phyloP scores from a whole-genome alignment of 148 eudicot genomes.

The Drosera capensis region DNA sequence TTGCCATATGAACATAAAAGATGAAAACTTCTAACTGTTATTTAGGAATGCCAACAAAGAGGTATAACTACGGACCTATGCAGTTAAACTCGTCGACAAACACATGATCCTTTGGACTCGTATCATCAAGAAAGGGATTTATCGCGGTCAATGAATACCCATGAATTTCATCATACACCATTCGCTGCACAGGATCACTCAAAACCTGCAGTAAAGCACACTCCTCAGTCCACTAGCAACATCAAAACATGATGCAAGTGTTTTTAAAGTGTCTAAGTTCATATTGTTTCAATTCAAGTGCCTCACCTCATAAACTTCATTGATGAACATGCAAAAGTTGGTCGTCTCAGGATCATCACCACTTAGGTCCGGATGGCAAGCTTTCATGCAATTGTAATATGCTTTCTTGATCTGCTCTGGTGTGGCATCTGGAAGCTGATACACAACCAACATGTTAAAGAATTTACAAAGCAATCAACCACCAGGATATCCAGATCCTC shows the following conservation, averaged over 20 bases:
- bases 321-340: constrained; percentile 93
- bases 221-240: not conserved
- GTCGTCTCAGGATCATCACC: constrained; percentile 78
- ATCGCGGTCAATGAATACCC: constrained; percentile 84
- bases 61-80: constrained; percentile 45
- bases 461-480: constrained; percentile 1
- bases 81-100: constrained; percentile 99
- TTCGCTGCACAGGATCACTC: constrained; percentile 92
- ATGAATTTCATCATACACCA: constrained; percentile 88
- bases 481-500: too few species aligned
- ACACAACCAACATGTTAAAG: not conserved
- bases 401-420: constrained; percentile 89
- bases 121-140: constrained; percentile 80
- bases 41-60: too few species aligned
- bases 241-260: not conserved
- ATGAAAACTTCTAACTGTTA: too few species aligned
- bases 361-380: constrained; percentile 97
- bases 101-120: constrained; percentile 68
- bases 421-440: constrained; percentile 61
- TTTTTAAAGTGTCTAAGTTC: not conserved
- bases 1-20: not conserved
- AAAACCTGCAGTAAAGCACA: constrained; percentile 40
- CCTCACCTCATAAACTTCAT: constrained; percentile 77
- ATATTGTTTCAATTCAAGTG: not conserved
- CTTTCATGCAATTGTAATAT: constrained; percentile 91